Evolutionary conservation across 2,329 filamentous ascomycete species (phyloP), one percentile per base, ranked within the genome.

Genomic region (Sordariomycetes sp.): DNA sequence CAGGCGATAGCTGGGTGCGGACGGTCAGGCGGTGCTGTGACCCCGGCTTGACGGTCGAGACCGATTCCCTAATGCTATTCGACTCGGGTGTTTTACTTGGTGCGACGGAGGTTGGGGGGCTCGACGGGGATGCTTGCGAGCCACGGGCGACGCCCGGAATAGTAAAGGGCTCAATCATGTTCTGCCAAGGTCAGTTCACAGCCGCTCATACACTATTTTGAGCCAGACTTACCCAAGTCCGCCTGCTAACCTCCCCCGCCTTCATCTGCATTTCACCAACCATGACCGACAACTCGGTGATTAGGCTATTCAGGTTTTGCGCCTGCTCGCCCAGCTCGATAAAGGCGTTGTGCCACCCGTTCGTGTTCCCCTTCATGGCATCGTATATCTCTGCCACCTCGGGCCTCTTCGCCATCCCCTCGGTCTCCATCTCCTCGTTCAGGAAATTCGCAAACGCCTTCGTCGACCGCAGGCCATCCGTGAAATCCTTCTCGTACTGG

Each of bases 341-440:
- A 66, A 96, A 86, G 7, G 90, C 90, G 59, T 86, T 84, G 59
- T 86, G 83, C 93, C 93, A 97, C 51, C 92, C 91, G 62, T 95
- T 88, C 10, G 91, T 87, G 65, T 97, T 97, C 37, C 90, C 89
- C 66, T 88, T 87, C 92, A 97, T 97, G 43, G 92, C 90, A 48
- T 86, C 82, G 64, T 89, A 94, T 22, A 96, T 90, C 53, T 89
- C 85, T 40, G 80, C 78, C 53, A 87, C 75, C 54, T 83, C 79
- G 2, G 80, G 77, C 24, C 89, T 81, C 54, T 87, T 83, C 56
- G 79, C 72, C 59, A 83, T 79, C 69, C 82, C 83, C 62, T 79
- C 77, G 4, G 81, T 78, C 43, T 84, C 76, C 53, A 82, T 79
- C 61, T 95, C 81, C 37, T 82, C 76, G 6, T 79, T 76, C 54